Evolutionary conservation across 2,329 filamentous ascomycete species (phyloP).

Genomic region (Hymenoscyphus fraxineus): DNA sequence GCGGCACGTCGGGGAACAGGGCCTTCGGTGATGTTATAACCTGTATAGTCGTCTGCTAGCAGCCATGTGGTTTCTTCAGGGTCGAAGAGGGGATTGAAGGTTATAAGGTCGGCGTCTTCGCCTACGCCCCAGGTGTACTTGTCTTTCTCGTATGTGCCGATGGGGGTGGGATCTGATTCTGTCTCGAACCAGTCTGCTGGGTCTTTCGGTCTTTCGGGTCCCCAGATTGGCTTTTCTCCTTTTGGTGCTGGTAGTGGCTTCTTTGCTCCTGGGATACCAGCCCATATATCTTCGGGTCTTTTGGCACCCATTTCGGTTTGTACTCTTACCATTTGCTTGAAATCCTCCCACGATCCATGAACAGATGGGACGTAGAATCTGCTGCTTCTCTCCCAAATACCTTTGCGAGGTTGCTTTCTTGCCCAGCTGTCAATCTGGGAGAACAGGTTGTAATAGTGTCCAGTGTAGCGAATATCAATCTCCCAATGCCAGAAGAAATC

Average conservation of each 20-base stretch:
- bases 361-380: constrained; percentile 75
- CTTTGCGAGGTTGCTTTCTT: constrained; percentile 69
- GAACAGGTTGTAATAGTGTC: constrained; percentile 77
- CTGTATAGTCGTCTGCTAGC: constrained; percentile 77
- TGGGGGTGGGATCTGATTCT: constrained; percentile 70
- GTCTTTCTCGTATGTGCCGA: constrained; percentile 71
- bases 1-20: constrained; percentile 73
- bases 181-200: constrained; percentile 68
- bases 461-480: constrained; percentile 87
- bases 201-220: constrained; percentile 67
- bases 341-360: constrained; percentile 77
- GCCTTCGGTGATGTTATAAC: constrained; percentile 65
- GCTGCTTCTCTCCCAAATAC: constrained; percentile 75
- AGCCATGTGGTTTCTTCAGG: constrained; percentile 84
- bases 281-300: constrained; percentile 65
- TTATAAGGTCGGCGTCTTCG: constrained; percentile 88
- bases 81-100: constrained; percentile 88
- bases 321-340: constrained; percentile 71
- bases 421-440: constrained; percentile 68
- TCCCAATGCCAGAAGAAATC: constrained; percentile 95
- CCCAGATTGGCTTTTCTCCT: constrained; percentile 72
- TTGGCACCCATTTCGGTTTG: constrained; percentile 68
- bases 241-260: constrained; percentile 31
- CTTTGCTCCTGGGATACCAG: constrained; percentile 40
- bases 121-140: constrained; percentile 81